Conservation (phyloP, 257 asterid species). For the Capsicum pubescens region DNA sequence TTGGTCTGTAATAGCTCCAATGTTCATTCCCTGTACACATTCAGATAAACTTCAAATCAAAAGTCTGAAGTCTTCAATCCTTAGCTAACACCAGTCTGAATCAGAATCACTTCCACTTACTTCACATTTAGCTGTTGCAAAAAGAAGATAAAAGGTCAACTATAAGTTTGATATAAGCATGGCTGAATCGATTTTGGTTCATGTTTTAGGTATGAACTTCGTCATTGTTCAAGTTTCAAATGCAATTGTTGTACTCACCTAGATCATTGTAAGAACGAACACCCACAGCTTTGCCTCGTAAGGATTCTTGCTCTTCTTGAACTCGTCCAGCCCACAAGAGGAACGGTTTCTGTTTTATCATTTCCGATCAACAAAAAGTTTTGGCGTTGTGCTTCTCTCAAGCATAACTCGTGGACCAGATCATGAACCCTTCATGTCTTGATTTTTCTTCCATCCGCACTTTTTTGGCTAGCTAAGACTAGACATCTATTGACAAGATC, state of each 20-base stretch:
- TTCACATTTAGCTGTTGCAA: too few relatives aligned
- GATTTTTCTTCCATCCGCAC: constrained; percentile 19
- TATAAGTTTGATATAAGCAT: too few relatives aligned
- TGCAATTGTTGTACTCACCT: neutral
- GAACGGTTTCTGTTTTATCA: neutral
- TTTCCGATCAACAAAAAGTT: neutral
- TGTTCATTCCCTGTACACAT: too few relatives aligned
- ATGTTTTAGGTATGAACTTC: too few relatives aligned
- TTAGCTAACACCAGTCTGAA: too few relatives aligned
- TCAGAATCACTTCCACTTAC: too few relatives aligned
- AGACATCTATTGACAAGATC: neutral
- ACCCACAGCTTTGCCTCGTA: neutral
- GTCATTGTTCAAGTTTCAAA: too few relatives aligned
- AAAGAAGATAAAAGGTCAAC: too few relatives aligned
- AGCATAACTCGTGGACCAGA: constrained; percentile 31
- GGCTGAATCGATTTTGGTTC: too few relatives aligned
- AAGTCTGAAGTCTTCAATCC: too few relatives aligned
- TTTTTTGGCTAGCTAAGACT: neutral
- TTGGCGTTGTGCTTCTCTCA: constrained; percentile 9
- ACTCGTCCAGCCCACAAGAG: neutral
- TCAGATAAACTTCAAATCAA: too few relatives aligned
- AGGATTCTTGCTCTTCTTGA: neutral
- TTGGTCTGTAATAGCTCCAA: too few relatives aligned
- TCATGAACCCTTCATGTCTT: constrained; percentile 37
- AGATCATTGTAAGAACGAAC: neutral